Evolutionary conservation across 176 grass and related monocot genomes (phyloP).

Genomic region (Ensete glaucum): DNA sequence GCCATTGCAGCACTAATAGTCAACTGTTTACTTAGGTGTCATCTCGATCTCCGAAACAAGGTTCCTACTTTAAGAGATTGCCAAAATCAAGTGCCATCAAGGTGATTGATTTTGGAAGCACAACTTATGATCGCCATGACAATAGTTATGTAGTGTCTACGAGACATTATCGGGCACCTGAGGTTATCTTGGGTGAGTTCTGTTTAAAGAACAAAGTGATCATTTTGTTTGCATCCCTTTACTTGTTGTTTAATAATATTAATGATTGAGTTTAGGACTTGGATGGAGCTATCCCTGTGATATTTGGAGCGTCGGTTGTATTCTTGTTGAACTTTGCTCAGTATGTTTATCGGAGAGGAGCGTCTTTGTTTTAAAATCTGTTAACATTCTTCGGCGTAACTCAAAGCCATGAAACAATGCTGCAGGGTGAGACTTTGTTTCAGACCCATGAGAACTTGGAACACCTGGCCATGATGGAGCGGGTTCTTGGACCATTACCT

Average conservation of each 20-base stretch:
- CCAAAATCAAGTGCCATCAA: conserved; percentile 92
- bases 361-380: not conserved
- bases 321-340: conserved; percentile 91
- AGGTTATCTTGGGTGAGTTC: conserved; percentile 77
- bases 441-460: conserved; percentile 47
- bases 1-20: not conserved
- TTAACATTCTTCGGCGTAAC: not conserved
- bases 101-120: conserved; percentile 99
- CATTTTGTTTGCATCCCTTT: conserved; percentile 1
- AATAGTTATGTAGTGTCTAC: conserved; percentile 90
- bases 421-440: conserved; percentile 40
- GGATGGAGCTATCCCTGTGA: conserved; percentile 92
- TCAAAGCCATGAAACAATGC: not conserved
- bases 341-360: conserved; percentile 26
- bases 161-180: conserved; percentile 83
- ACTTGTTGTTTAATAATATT: conserved; percentile 17
- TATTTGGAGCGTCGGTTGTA: conserved; percentile 96
- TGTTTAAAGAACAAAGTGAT: not conserved
- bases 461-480: conserved; percentile 49
- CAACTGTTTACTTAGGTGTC: conserved; percentile 40
- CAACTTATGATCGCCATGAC: conserved; percentile 50
- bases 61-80: conserved; percentile 60
- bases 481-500: conserved; percentile 31
- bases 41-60: conserved; percentile 46
- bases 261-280: conserved; percentile 52